Conservation (phyloP, 495 filamentous ascomycete species). For the Aspergillus cavernicola region DNA sequence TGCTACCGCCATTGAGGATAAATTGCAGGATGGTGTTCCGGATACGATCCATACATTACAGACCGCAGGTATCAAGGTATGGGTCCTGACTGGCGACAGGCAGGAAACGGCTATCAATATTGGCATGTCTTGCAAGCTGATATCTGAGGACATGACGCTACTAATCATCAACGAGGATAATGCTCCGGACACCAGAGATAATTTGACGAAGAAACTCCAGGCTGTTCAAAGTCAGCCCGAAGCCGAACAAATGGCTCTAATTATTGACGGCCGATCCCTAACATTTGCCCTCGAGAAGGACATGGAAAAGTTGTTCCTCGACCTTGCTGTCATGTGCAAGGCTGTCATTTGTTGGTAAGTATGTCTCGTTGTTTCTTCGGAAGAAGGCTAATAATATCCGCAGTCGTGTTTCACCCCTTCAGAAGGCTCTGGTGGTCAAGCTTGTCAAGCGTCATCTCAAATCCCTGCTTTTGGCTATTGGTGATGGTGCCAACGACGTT, state of each 20-base stretch:
- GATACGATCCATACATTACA: conserved; percentile 98
- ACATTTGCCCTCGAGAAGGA: conserved; percentile 93
- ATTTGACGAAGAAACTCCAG: conserved; percentile 85
- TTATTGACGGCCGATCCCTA: conserved; percentile 94
- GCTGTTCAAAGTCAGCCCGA: conserved; percentile 82
- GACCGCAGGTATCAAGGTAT: conserved; percentile 96
- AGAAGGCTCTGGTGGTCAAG: conserved; percentile 98
- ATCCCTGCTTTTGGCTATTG: conserved; percentile 89
- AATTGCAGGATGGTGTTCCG: conserved; percentile 93
- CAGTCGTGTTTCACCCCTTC: conserved; percentile 93
- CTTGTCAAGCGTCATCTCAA: conserved; percentile 95
- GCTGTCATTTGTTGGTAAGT: conserved; percentile 91
- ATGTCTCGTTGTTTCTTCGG: background rate
- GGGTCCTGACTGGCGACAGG: conserved; percentile 96
- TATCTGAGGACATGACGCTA: conserved; percentile 98
- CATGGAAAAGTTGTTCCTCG: conserved; percentile 88
- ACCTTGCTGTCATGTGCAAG: conserved; percentile 93
- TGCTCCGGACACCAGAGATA: conserved; percentile 70
- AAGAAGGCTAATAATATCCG: conserved; percentile 16
- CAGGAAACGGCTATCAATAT: conserved; percentile 99
- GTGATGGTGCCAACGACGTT: conserved; percentile 97
- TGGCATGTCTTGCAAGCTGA: conserved; percentile 98
- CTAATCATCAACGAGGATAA: conserved; percentile 93
- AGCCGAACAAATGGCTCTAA: conserved; percentile 82
- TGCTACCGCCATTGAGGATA: conserved; percentile 96